Base-by-base conservation (phyloP, 371 early-diverging fungal genomes). In the Zychaea mexicana region DNA sequence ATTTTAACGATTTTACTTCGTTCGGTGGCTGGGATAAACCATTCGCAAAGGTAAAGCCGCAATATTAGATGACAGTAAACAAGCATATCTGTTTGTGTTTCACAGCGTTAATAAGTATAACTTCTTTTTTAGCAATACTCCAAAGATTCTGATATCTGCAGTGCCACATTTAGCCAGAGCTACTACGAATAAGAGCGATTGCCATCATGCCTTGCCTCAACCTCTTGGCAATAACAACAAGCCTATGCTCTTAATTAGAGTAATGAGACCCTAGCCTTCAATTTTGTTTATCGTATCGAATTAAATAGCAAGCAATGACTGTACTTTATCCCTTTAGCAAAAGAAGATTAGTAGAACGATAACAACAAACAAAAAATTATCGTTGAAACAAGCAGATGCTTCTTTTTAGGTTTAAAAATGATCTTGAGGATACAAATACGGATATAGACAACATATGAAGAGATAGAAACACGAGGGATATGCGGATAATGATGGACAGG, bases 1-100 rank as follows among this genome's bases (percentile, higher is more conserved):
- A 30, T 31, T 70, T 70, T 38, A 26, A 53, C 30, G 71, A 70
- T 28, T 70, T 60, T 27, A 52, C 57, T 4, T 12, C 71, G 0
- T 70, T 70, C 47, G 71, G 71, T 47, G 71, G 71, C 24, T 70
- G 71, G 71, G 53, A 59, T 2, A 42, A n/a, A 15, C 71, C 71
- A n/a, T 61, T 67, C 2, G 47, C 64, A 56, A 70, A 69, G 63
- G 68, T 67, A 67, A n/a, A n/a, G n/a, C n/a, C 0, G 57, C 32
- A 24, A 45, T 42, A 1, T 15, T 42, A 39, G 10, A 2, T 39
- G n/a, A 15, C 4, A 17, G 15, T 42, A 1, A 36, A 46, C 15
- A 46, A 46, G n/a, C 21, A 3, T 49, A 17, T 24, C 13, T 49
- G n/a, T n/a, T n/a, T n/a, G n/a, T n/a, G n/a, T 24, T 49, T 49